Evolutionary conservation across 805 yeast species (phyloP).

Genomic region (Yarrowia deformans): DNA sequence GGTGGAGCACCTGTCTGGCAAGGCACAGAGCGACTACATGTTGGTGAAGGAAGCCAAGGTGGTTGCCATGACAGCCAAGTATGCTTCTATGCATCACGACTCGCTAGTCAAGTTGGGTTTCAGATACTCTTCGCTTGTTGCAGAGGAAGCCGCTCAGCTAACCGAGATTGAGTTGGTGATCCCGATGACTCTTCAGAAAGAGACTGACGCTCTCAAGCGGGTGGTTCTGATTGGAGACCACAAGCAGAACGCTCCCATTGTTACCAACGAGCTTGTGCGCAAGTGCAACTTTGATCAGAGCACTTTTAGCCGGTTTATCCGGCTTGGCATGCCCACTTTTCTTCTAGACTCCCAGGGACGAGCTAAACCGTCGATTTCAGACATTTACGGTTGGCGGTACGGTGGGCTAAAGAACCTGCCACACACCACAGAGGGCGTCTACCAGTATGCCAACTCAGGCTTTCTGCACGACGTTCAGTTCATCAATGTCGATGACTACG

Average conservation of each 20-base stretch:
- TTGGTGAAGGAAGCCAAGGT: conserved; percentile 47
- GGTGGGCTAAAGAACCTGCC: conserved; percentile 32
- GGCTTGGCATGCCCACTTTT: conserved; percentile 43
- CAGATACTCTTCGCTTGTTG: conserved; percentile 49
- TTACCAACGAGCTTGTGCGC: conserved; percentile 42
- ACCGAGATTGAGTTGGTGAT: conserved; percentile 50
- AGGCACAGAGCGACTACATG: conserved; percentile 46
- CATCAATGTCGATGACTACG: conserved; percentile 49
- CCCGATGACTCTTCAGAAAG: conserved; percentile 45
- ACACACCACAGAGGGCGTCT: conserved; percentile 38
- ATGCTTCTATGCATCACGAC: conserved; percentile 42
- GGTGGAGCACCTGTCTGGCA: conserved; percentile 44
- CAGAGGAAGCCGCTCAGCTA: conserved; percentile 51
- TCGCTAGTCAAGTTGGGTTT: conserved; percentile 43
- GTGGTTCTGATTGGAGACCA: conserved; percentile 53
- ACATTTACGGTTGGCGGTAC: conserved; percentile 45
- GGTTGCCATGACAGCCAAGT: conserved; percentile 47
- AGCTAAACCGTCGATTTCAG: conserved; percentile 46
- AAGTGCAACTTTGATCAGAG: conserved; percentile 44
- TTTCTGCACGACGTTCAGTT: conserved; percentile 50
- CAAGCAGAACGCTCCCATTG: conserved; percentile 45
- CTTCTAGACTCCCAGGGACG: conserved; percentile 46
- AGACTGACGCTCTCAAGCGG: conserved; percentile 44
- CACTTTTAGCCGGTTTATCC: conserved; percentile 46
- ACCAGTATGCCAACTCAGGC: conserved; percentile 52